A percentile compares a stretch with the other conserved stretches of the same genome.
Evolutionary conservation across 345 rosid species (phyloP).

Genomic region (Limnanthes douglasii): DNA sequence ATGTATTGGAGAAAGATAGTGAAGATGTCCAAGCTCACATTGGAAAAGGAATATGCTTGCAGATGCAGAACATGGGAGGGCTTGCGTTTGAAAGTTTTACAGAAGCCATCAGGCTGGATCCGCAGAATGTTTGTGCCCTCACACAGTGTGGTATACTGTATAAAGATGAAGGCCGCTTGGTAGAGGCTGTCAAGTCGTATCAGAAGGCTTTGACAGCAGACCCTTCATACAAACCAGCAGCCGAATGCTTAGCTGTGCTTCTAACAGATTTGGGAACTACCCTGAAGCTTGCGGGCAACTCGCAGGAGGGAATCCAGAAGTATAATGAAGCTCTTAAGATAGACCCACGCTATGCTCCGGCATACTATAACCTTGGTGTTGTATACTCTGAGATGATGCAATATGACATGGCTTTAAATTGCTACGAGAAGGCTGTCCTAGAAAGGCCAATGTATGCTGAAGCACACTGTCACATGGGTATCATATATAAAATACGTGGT

Average conservation of each 20-base stretch:
- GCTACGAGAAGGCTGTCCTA: conserved; percentile 96
- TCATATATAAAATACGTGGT: conserved; percentile 93
- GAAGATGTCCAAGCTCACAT: conserved; percentile 74
- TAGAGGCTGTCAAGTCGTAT: conserved; percentile 94
- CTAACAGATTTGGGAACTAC: conserved; percentile 96
- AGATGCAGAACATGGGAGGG: conserved; percentile 82
- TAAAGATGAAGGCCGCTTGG: conserved; percentile 92
- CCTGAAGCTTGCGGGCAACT: conserved; percentile 86
- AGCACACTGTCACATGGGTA: conserved; percentile 99
- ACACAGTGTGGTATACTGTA: conserved; percentile 86
- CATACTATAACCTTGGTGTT: conserved; percentile 96
- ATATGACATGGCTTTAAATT: conserved; percentile 83
- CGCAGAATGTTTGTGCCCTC: conserved; percentile 83
- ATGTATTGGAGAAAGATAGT: conserved; percentile 55
- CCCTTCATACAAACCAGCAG: conserved; percentile 84
- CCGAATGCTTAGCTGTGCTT: conserved; percentile 92
- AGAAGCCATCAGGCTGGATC: conserved; percentile 79
- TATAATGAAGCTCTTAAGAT: conserved; percentile 94
- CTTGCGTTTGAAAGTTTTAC: conserved; percentile 80
- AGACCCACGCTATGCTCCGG: conserved; percentile 97
- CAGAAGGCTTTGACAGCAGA: conserved; percentile 89
- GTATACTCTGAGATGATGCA: conserved; percentile 99
- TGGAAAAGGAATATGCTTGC: conserved; percentile 96
- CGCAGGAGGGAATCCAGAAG: conserved; percentile 96
- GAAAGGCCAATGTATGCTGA: conserved; percentile 99